These are phyloP conservation scores for Gossypium schwendimanii DNA, from an alignment of 441 rosid genomes.

Conservation along the genomic window DNA sequence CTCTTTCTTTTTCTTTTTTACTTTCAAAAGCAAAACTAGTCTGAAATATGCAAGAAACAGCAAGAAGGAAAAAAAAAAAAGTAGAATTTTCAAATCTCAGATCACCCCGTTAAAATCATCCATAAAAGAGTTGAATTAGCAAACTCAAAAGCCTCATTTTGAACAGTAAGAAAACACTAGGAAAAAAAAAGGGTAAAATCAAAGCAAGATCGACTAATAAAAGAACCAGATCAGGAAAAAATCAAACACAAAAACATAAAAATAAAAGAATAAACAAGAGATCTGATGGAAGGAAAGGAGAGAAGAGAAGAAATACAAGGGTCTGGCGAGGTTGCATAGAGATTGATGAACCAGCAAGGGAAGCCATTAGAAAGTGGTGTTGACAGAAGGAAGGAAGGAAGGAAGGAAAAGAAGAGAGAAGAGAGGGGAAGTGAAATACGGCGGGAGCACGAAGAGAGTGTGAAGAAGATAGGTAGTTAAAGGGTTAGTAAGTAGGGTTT, in stretches of 20 bases:
- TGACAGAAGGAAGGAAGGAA: conserved; percentile 13
- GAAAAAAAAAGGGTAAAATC: background rate
- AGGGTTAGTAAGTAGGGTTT: background rate
- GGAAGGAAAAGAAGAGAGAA: conserved; percentile 2
- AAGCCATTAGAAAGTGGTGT: conserved; percentile 30
- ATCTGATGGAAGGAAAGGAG: background rate
- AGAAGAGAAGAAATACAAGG: background rate
- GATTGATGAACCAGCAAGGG: conserved; percentile 32
- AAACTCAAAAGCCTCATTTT: background rate
- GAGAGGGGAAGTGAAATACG: background rate
- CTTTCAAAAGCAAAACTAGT: background rate
- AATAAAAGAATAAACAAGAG: background rate
- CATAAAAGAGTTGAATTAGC: background rate
- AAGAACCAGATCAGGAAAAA: background rate
- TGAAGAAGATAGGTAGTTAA: background rate
- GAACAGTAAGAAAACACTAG: background rate
- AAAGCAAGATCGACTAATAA: background rate
- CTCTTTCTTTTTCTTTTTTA: too few species aligned
- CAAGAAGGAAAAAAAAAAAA: too few species aligned
- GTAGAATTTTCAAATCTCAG: background rate
- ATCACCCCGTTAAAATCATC: background rate
- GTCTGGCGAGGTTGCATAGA: conserved; percentile 32
- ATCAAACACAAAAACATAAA: background rate
- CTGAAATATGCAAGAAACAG: too few species aligned
- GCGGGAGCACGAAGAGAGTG: conserved; percentile 30